Percentiles rank a stretch among this genome's conserved stretches.
These are phyloP conservation scores for Cinnamomum micranthum DNA, from an alignment of 164 flowering plant genomes.

Conservation along the genomic window DNA sequence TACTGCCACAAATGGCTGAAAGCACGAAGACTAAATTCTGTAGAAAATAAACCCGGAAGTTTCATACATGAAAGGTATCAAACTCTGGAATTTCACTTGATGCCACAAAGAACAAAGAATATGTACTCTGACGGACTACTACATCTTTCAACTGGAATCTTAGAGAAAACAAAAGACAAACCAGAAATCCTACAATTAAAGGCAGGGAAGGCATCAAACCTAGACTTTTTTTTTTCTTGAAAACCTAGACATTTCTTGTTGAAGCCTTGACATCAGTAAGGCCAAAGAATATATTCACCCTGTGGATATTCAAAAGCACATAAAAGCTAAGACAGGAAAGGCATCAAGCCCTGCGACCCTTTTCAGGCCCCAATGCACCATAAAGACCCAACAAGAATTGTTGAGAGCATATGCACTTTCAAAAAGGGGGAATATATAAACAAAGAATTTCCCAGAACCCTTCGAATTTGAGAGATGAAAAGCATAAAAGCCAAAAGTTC, in stretches of 20 bases:
- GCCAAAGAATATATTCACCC: neutral
- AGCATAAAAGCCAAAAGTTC: neutral
- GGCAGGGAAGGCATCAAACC: neutral
- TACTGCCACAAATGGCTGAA: neutral
- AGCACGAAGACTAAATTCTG: neutral
- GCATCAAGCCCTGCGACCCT: neutral
- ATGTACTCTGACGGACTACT: neutral
- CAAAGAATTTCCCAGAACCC: neutral
- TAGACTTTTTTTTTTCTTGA: neutral
- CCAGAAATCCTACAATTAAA: neutral
- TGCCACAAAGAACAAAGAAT: neutral
- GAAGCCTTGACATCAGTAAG: neutral
- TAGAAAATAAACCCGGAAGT: neutral
- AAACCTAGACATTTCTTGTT: constrained; percentile 2
- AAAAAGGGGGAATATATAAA: neutral
- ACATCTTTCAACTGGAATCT: neutral
- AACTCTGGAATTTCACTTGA: neutral
- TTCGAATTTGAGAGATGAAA: neutral
- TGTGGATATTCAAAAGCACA: neutral
- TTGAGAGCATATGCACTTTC: neutral
- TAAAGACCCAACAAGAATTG: neutral
- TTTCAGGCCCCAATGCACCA: neutral
- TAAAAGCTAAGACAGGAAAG: neutral
- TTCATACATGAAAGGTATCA: constrained; percentile 12
- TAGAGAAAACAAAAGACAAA: neutral